Conservation (phyloP, 305 asterid species). For the Fraxinus paxiana region DNA sequence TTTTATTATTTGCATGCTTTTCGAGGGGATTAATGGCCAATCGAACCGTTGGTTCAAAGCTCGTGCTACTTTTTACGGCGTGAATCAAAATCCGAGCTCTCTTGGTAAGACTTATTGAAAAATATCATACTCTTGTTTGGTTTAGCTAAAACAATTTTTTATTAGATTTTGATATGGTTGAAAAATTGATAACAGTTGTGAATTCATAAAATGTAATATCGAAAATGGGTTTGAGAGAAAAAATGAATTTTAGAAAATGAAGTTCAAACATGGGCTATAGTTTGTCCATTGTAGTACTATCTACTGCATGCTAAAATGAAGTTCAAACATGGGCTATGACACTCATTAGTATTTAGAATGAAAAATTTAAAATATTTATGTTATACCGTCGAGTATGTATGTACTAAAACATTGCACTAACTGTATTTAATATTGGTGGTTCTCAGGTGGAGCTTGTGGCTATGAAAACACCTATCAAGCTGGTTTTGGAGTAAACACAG, state of each 20-base stretch:
- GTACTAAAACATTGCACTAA: background rate
- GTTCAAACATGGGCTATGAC: background rate
- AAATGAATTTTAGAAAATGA: too few species aligned
- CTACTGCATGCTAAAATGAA: background rate
- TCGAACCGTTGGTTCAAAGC: slow-evolving; percentile 42
- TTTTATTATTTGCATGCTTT: slow-evolving; percentile 27
- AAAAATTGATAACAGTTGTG: too few species aligned
- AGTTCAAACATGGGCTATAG: background rate
- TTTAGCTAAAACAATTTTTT: background rate
- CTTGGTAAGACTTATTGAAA: slow-evolving; percentile 41
- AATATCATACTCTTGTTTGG: background rate
- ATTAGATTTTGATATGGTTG: too few species aligned
- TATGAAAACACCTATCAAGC: slow-evolving; percentile 53
- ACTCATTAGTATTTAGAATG: background rate
- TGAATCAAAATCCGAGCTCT: slow-evolving; percentile 55
- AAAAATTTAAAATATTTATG: too few species aligned
- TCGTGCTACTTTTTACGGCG: slow-evolving; percentile 64
- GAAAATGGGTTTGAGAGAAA: background rate
- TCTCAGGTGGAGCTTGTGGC: slow-evolving; percentile 71
- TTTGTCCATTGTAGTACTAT: background rate
- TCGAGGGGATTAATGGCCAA: slow-evolving; percentile 33
- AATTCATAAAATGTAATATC: background rate
- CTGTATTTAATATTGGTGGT: background rate
- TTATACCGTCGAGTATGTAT: background rate
- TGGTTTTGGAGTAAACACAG: slow-evolving; percentile 57